Base-by-base conservation (phyloP, 2,329 filamentous ascomycete genomes). In the Colletotrichum cereale region DNA sequence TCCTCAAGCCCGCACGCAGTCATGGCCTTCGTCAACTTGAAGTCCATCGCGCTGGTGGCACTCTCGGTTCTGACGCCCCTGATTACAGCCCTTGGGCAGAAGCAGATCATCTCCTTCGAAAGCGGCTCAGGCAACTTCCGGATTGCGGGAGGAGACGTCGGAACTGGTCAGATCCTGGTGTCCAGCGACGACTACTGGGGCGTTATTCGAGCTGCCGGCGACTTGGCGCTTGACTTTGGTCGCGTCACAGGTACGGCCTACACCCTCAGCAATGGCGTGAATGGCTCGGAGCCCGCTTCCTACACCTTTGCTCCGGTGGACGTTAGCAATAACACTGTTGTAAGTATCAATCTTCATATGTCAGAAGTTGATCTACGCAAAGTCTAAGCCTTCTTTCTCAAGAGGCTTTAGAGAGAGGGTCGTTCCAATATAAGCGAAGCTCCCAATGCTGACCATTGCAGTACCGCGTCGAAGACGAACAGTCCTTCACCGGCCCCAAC, bases 211-310 rank as follows among this genome's bases (percentile, higher is more conserved):
- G 90, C 90, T 6, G 91, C 90, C 0, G 85, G 89, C 48, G 91
- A 94, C 78, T 84, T 94, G 12, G 90, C 90, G 0, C 77, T 84
- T 5, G 92, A 94, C 78, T 92, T 94, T 80, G 91, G 91, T 21
- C 87, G 89, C n/a, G 90, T 93, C 5, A 92, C 90, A 0, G 90
- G 91, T 11, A 85, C 81, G 34, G 92, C 92, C 78, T 87, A 90
- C 68, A 88, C 89, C 1, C 81, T 90, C 5, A 86, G 86, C 75
- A 88, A 88, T 38, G 86, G 85, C 16, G 76, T 81, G 67, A 75
- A 69, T 4, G 78, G 76, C 2, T 79, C 84, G 0, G 73, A 74
- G 0, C 80, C 84, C 0, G 83, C 82, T 2, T 68, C 72, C 3
- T 87, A 87, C 63, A 77, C 74, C 16, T 87, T 86, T 62, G 75